Percentiles rank a stretch among this genome's conserved stretches.
These are phyloP conservation scores for Halenospora varia DNA, from an alignment of 495 filamentous ascomycete genomes.

Conservation along the genomic window DNA sequence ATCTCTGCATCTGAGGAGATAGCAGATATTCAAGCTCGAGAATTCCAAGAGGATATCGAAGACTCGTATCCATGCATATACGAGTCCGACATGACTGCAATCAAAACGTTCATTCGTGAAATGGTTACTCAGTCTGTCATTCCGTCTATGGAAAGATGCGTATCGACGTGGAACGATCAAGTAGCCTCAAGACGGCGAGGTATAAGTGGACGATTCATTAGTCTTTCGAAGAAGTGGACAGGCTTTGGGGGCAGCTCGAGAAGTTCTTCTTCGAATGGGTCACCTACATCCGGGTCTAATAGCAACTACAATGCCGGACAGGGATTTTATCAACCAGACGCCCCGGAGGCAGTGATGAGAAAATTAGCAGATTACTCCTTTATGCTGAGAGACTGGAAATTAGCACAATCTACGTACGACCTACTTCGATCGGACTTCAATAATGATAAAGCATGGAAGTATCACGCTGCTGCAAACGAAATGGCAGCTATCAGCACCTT, in stretches of 20 bases:
- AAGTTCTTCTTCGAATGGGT: constrained; percentile 32
- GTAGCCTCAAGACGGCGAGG: constrained; percentile 86
- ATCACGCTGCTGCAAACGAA: constrained; percentile 88
- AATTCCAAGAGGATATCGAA: constrained; percentile 59
- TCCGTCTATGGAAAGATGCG: constrained; percentile 88
- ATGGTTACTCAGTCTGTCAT: constrained; percentile 90
- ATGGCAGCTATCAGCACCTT: constrained; percentile 85
- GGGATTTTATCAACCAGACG: constrained; percentile 79
- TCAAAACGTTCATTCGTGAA: constrained; percentile 84
- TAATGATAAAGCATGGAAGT: constrained; percentile 94
- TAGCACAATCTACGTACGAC: constrained; percentile 89
- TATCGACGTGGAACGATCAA: constrained; percentile 94
- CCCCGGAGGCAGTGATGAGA: constrained; percentile 84
- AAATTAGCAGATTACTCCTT: constrained; percentile 94
- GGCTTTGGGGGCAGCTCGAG: constrained; percentile 60
- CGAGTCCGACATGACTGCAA: constrained; percentile 84
- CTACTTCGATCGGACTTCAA: constrained; percentile 80
- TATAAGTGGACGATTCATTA: constrained; percentile 83
- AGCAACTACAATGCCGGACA: constrained; percentile 75
- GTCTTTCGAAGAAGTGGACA: constrained; percentile 81
- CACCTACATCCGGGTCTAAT: constrained; percentile 37
- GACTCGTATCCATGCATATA: constrained; percentile 75
- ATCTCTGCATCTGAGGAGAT: constrained; percentile 83
- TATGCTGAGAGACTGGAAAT: constrained; percentile 91
- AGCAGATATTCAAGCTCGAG: constrained; percentile 57